Conservation (phyloP, 2,329 filamentous ascomycete species). For the Juglanconis oblonga region DNA sequence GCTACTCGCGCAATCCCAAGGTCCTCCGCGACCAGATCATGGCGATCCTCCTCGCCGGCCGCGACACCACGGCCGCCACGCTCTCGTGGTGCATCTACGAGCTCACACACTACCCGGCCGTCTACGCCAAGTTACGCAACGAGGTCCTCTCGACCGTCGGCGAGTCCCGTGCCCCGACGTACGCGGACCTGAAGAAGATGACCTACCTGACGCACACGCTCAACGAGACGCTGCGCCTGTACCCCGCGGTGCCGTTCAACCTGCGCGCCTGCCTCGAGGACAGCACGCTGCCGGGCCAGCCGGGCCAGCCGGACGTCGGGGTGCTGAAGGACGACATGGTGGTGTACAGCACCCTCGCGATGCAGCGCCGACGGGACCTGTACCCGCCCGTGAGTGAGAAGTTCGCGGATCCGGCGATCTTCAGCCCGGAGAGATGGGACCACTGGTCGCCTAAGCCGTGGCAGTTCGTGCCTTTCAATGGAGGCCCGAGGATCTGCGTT, state of each 20-base stretch:
- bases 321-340: conserved; percentile 24
- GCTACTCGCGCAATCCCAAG: conserved; percentile 59
- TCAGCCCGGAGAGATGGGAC: conserved; percentile 30
- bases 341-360: conserved; percentile 24
- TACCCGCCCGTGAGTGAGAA: conserved; percentile 24
- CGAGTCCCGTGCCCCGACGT: conserved; percentile 37
- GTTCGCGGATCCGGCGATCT: conserved; percentile 26
- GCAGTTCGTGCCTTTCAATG: conserved; percentile 37
- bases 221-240: conserved; percentile 30
- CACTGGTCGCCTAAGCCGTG: conserved; percentile 28
- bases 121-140: conserved; percentile 35
- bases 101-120: conserved; percentile 32
- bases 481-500: conserved; percentile 45
- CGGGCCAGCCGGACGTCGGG: conserved; percentile 23
- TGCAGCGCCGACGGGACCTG: conserved; percentile 28
- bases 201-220: conserved; percentile 49
- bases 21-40: conserved; percentile 76
- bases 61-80: conserved; percentile 56
- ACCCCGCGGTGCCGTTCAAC: conserved; percentile 28
- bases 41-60: conserved; percentile 67
- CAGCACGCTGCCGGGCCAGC: conserved; percentile 22
- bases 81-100: conserved; percentile 39
- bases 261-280: conserved; percentile 25
- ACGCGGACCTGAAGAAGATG: conserved; percentile 45
- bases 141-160: conserved; percentile 30